Conservation (phyloP, 2,329 filamentous ascomycete species). For the Hypoxylon sp. region DNA sequence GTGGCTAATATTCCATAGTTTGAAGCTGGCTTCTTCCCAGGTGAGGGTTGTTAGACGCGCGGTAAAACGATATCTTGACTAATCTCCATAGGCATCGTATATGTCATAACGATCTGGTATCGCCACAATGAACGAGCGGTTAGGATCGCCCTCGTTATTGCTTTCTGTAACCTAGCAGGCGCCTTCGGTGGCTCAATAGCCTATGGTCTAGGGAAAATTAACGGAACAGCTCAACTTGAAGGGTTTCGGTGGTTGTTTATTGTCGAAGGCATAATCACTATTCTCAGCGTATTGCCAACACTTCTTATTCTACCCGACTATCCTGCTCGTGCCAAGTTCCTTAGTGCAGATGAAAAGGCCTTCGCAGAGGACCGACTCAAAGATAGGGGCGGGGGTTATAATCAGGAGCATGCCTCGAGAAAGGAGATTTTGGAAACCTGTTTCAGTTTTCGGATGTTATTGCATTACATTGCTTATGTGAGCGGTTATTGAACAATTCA, state of each 20-base stretch:
- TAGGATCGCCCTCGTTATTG: constrained; percentile 73
- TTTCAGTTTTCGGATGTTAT: constrained; percentile 57
- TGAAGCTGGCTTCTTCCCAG: constrained; percentile 72
- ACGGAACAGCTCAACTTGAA: constrained; percentile 63
- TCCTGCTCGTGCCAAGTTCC: constrained; percentile 47
- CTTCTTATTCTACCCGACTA: constrained; percentile 49
- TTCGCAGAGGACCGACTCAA: constrained; percentile 48
- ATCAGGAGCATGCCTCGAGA: constrained; percentile 54
- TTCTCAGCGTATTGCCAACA: constrained; percentile 57
- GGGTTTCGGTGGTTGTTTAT: constrained; percentile 66
- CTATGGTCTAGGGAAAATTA: constrained; percentile 70
- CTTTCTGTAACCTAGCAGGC: constrained; percentile 76
- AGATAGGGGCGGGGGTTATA: constrained; percentile 56
- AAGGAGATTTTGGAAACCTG: constrained; percentile 57
- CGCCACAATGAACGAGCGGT: constrained; percentile 45
- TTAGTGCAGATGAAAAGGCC: constrained; percentile 43
- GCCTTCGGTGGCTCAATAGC: constrained; percentile 74
- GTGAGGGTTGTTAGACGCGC: constrained; percentile 44
- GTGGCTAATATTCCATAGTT: constrained; percentile 40
- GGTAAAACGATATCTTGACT: background rate
- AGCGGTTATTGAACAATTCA: background rate
- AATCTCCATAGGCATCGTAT: constrained; percentile 43
- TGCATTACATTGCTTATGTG: constrained; percentile 56
- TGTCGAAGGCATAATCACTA: constrained; percentile 71
- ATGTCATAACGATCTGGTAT: constrained; percentile 51